Conservation (phyloP, 2,329 filamentous ascomycete genomes). For the Aspergillus pseudoglaucus region DNA sequence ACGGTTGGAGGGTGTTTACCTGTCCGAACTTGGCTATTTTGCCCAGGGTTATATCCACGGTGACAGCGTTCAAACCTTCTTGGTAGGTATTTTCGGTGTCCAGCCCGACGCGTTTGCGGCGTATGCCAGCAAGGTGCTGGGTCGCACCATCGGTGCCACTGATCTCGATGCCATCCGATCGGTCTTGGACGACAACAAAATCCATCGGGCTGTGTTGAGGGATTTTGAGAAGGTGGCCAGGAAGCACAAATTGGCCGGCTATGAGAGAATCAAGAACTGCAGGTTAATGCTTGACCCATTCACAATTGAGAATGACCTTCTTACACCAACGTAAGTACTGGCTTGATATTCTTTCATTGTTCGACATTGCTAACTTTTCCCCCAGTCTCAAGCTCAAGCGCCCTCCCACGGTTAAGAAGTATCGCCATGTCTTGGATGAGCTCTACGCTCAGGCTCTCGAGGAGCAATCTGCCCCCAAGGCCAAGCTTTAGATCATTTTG, state of each 20-base stretch:
- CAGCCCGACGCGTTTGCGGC: conserved; percentile 76
- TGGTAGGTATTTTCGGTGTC: conserved; percentile 83
- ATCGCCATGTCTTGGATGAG: conserved; percentile 51
- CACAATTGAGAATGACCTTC: conserved; percentile 81
- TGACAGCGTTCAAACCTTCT: conserved; percentile 69
- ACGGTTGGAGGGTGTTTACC: conserved; percentile 90
- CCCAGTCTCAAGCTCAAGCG: conserved; percentile 64
- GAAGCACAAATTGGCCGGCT: conserved; percentile 85
- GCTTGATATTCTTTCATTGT: background rate
- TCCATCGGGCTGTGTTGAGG: conserved; percentile 68
- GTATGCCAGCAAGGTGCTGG: conserved; percentile 71
- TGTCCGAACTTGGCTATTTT: conserved; percentile 72
- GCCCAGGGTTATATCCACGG: conserved; percentile 85
- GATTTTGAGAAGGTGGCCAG: conserved; percentile 72
- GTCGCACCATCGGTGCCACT: conserved; percentile 55
- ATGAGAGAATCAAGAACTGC: conserved; percentile 71
- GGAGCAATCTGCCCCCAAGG: conserved; percentile 30
- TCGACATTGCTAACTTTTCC: conserved; percentile 12
- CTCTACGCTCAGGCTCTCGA: conserved; percentile 53
- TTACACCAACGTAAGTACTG: conserved; percentile 43
- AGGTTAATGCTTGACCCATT: conserved; percentile 82
- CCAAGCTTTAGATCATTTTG: conserved; percentile 30
- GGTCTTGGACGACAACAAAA: conserved; percentile 61
- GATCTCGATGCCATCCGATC: conserved; percentile 63
- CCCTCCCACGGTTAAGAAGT: conserved; percentile 59